Evolutionary conservation across 129 eudicot genomes (phyloP), one percentile per base, ranked within the genome.

Genomic region (Flaveria ramosissima): DNA sequence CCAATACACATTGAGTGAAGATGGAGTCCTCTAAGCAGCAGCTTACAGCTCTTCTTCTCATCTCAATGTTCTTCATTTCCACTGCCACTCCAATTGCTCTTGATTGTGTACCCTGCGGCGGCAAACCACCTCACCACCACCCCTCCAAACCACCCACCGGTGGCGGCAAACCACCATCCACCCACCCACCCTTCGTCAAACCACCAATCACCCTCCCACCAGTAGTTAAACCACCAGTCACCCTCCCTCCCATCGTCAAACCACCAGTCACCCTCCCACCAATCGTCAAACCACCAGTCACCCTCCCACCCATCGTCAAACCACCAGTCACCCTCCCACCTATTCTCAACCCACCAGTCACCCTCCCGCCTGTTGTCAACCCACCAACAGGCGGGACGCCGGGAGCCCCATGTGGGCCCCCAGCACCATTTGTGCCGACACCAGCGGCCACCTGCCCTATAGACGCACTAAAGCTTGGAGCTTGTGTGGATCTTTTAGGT

Each of bases 401-500:
- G 1, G 81, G 86, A 52, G 45, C 70, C 5, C 78, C 86, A 2
- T 82, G 89, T 87, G 41, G 41, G 41, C 92, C 97, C 16, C 85
- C 96, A 8, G 82, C 88, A 7, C 87, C 90, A 0, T 50, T 65
- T 4, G 46, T 55, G 70, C 43, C 81, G 3, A 21, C 57, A 9
- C 41, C 80, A 17, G 52, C 71, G 0, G 70, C 84, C 24, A 81
- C 81, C 0, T 92, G 98, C 61, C 97, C 97, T 20, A 83, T 88
- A 19, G 90, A 92, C 75, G 72, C 92, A 5, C 74, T 92, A 13
- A 92, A 89, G 83, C 92, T 92, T 2, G 96, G 96, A 24, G 98
- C 92, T 41, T 92, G 98, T 72, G 98, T 90, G 83, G 94, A 92
- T 78, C 88, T 92, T 51, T 88, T 92, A 50, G 96, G 96, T 9